Conservation (phyloP, 345 rosid species). For the Gossypium mustelinum region DNA sequence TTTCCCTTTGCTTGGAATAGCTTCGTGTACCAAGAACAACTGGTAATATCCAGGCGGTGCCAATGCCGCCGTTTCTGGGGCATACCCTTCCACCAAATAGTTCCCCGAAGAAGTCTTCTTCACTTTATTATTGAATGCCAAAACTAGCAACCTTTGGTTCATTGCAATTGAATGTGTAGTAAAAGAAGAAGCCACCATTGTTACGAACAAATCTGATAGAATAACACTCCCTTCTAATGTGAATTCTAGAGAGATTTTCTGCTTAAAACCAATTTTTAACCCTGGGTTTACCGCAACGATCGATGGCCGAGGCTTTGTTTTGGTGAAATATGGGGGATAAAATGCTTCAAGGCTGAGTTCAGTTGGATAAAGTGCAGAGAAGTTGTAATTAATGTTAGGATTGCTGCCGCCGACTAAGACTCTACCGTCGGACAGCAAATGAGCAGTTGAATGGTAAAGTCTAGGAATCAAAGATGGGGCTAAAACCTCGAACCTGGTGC, state of each 20-base stretch:
- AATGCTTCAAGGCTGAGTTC: constrained; percentile 44
- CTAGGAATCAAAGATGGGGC: constrained; percentile 35
- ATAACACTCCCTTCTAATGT: background rate
- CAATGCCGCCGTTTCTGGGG: constrained; percentile 32
- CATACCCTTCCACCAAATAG: constrained; percentile 4
- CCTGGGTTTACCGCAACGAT: constrained; percentile 19
- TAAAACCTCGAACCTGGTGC: constrained; percentile 22
- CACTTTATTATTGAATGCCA: constrained; percentile 20
- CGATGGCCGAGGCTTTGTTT: constrained; percentile 22
- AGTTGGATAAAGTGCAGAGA: constrained; percentile 31
- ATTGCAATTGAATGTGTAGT: constrained; percentile 61
- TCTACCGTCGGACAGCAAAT: constrained; percentile 41
- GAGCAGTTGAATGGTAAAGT: constrained; percentile 43
- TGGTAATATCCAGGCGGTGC: constrained; percentile 46
- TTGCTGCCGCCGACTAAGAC: constrained; percentile 44
- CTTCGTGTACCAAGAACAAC: constrained; percentile 38
- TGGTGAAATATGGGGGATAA: constrained; percentile 38
- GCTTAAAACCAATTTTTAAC: constrained; percentile 15
- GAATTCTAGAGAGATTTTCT: constrained; percentile 25
- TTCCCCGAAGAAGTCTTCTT: background rate
- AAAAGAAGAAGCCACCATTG: constrained; percentile 53
- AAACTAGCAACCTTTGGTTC: constrained; percentile 54
- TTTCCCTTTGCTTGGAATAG: constrained; percentile 34
- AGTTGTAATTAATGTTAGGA: constrained; percentile 33
- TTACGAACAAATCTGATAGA: constrained; percentile 21